Conservation (phyloP, 345 rosid genomes). For the Gossypium herbaceum region DNA sequence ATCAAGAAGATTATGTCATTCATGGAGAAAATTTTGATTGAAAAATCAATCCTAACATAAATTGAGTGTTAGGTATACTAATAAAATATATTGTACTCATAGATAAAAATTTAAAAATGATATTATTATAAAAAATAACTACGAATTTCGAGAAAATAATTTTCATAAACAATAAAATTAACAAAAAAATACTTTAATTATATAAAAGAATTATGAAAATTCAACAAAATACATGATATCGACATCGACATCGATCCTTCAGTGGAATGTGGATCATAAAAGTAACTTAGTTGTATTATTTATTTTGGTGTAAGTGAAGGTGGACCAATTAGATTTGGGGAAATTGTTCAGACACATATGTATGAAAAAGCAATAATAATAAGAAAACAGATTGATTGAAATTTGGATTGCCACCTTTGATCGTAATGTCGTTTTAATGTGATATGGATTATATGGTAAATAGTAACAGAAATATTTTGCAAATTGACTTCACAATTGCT, state of each 20-base stretch:
- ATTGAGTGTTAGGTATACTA: too few relatives aligned
- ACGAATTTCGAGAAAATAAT: too few relatives aligned
- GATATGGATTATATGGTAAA: conserved; percentile 8
- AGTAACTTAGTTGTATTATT: background rate
- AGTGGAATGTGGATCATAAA: background rate
- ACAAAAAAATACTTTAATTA: too few relatives aligned
- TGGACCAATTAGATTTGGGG: conserved; percentile 1
- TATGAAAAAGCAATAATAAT: background rate
- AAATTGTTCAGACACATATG: background rate
- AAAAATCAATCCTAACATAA: too few relatives aligned
- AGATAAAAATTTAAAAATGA: too few relatives aligned
- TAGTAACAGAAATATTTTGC: background rate
- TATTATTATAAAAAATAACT: too few relatives aligned
- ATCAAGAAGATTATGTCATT: background rate
- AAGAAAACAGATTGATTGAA: background rate
- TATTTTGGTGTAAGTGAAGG: background rate
- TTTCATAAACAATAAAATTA: too few relatives aligned
- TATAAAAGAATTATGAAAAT: too few relatives aligned
- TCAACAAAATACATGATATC: too few relatives aligned
- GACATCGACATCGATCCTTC: too few relatives aligned
- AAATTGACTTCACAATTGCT: background rate
- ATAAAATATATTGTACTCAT: too few relatives aligned
- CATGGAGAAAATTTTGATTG: too few relatives aligned
- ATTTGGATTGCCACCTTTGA: conserved; percentile 6
- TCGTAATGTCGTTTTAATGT: background rate